These are phyloP conservation scores for Lithohypha guttulata DNA, from an alignment of 2,329 filamentous ascomycete genomes.

Conservation along the genomic window DNA sequence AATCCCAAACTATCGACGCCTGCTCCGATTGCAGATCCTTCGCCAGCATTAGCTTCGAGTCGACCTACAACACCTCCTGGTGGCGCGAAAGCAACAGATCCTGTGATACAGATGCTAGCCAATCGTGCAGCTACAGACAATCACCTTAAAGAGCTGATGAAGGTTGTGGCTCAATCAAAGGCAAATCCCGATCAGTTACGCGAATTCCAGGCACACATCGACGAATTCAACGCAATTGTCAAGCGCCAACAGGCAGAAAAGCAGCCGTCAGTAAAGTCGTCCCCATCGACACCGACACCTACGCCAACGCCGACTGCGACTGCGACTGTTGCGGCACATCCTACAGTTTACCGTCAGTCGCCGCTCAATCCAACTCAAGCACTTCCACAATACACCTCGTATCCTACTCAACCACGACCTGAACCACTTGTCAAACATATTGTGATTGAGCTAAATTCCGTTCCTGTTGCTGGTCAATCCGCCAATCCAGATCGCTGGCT, in stretches of 20 bases:
- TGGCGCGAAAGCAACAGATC: conserved; percentile 36
- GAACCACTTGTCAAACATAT: conserved; percentile 36
- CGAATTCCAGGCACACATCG: conserved; percentile 41
- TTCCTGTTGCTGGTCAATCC: conserved; percentile 31
- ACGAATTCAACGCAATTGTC: conserved; percentile 41
- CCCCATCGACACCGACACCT: conserved; percentile 9
- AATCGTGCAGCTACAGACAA: conserved; percentile 39
- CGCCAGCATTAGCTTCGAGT: conserved; percentile 26
- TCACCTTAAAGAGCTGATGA: conserved; percentile 41
- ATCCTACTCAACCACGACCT: conserved; percentile 25
- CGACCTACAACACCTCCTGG: conserved; percentile 23
- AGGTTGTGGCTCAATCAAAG: conserved; percentile 40
- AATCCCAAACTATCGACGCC: conserved; percentile 17
- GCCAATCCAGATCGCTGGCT: conserved; percentile 38
- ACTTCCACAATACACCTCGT: conserved; percentile 21
- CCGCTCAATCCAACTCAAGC: conserved; percentile 11
- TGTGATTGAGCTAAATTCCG: conserved; percentile 38
- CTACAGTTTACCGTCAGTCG: conserved; percentile 8
- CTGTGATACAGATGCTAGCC: conserved; percentile 44
- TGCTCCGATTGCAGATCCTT: conserved; percentile 26
- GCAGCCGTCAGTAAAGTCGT: conserved; percentile 12
- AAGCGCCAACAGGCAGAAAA: conserved; percentile 29
- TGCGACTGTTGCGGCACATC: background rate
- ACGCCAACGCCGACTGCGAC: conserved; percentile 7
- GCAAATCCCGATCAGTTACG: conserved; percentile 39